Conservation (phyloP, 176 grass and related monocot genomes). For the Triticum urartu region DNA sequence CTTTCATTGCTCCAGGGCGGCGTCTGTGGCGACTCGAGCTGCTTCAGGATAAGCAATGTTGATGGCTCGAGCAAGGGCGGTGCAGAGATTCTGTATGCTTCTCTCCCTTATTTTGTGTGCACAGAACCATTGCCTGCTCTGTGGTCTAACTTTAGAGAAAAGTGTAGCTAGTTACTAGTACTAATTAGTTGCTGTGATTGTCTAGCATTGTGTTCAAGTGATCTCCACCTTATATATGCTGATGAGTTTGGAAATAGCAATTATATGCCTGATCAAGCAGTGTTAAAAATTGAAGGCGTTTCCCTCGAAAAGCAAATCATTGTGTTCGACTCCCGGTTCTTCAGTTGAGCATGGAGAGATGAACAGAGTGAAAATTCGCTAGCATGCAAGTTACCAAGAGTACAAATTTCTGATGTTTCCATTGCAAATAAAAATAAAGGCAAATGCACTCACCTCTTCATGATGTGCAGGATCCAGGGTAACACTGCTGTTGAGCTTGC, state of each 20-base stretch:
- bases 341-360: not conserved
- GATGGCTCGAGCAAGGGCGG: constrained; percentile 32
- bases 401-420: not conserved
- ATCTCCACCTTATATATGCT: not conserved
- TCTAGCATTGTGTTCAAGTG: not conserved
- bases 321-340: not conserved
- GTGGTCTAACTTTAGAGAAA: not conserved
- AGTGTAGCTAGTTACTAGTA: not conserved
- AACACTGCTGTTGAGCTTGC: constrained; percentile 76
- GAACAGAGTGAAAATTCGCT: no score
- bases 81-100: constrained; percentile 73
- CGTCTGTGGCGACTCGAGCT: constrained; percentile 54
- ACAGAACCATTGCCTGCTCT: not conserved
- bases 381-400: not conserved
- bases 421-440: not conserved
- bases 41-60: constrained; percentile 75
- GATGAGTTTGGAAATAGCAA: not conserved
- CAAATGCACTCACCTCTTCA: constrained; percentile 15
- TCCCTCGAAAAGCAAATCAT: not conserved
- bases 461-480: constrained; percentile 71
- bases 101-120: not conserved
- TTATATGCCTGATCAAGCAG: not conserved
- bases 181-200: not conserved
- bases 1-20: constrained; percentile 40
- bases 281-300: not conserved